Conservation (phyloP, 1,284 basidiomycete genomes). For the Malassezia psittaci region DNA sequence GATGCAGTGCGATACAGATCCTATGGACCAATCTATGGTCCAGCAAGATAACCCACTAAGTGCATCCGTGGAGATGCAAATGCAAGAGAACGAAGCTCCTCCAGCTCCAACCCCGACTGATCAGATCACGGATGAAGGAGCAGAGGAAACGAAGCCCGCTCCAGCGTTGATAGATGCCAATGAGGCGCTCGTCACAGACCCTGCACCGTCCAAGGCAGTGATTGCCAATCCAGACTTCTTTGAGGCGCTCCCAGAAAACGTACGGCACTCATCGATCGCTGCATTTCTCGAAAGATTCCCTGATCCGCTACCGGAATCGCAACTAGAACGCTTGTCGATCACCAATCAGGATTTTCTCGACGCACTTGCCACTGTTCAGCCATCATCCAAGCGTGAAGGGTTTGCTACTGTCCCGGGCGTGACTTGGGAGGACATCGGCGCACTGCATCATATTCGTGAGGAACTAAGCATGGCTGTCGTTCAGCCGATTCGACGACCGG, state of each 20-base stretch:
- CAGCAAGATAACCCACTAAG: not conserved
- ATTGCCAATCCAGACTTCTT: conserved; percentile 16
- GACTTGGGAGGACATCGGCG: conserved; percentile 90
- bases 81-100: not conserved
- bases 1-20: conserved; percentile 4
- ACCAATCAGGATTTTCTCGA: conserved; percentile 59
- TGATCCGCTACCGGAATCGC: conserved; percentile 61
- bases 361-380: conserved; percentile 77
- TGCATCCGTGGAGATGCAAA: no score
- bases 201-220: not conserved
- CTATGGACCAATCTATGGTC: conserved; percentile 4
- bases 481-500: conserved; percentile 80
- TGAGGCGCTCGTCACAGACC: not conserved
- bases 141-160: not conserved
- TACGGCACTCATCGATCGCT: conserved; percentile 64
- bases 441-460: conserved; percentile 69
- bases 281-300: conserved; percentile 80
- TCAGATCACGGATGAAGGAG: not conserved
- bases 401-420: conserved; percentile 94
- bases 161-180: not conserved
- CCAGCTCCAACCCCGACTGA: not conserved
- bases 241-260: conserved; percentile 41
- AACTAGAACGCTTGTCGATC: conserved; percentile 71
- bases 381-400: conserved; percentile 91
- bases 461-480: conserved; percentile 96